Evolutionary conservation across 371 early-diverging fungal species (phyloP).

Genomic region (Mortierella sp.): DNA sequence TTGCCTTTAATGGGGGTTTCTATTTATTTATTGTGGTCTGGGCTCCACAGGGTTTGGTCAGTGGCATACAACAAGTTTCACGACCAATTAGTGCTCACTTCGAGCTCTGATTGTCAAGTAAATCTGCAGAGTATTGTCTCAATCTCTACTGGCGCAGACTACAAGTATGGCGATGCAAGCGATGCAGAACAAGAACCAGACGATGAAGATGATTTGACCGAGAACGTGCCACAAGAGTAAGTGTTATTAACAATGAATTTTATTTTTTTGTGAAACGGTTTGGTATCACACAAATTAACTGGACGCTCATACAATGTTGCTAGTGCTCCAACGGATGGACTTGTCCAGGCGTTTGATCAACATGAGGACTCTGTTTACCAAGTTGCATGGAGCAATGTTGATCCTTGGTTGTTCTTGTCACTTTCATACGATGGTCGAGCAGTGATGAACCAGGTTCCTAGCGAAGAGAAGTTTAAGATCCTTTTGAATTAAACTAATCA

Average conservation of each 20-base stretch:
- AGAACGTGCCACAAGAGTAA: conserved; percentile 50
- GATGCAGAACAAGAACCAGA: conserved; percentile 46
- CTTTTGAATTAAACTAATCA: conserved; percentile 55
- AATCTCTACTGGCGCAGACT: conserved; percentile 80
- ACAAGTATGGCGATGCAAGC: conserved; percentile 56
- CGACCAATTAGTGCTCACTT: conserved; percentile 90
- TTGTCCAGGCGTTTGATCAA: conserved; percentile 86
- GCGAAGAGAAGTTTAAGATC: conserved; percentile 91
- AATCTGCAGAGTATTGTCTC: conserved; percentile 86
- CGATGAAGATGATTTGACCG: conserved; percentile 20
- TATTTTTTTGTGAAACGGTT: background rate
- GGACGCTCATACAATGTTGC: background rate
- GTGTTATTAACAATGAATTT: background rate
- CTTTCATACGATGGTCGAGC: conserved; percentile 93
- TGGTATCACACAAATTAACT: background rate
- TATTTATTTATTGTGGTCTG: background rate
- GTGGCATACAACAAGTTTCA: conserved; percentile 88
- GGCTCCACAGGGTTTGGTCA: conserved; percentile 77
- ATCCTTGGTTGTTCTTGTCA: conserved; percentile 96
- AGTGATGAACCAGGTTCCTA: conserved; percentile 90
- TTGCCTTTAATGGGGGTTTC: background rate
- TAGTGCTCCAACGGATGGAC: conserved; percentile 80
- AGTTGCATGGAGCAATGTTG: conserved; percentile 88
- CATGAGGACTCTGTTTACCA: conserved; percentile 95
- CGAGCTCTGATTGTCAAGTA: conserved; percentile 88